Evolutionary conservation across 805 yeast genomes (phyloP).

Genomic region (Gaillardinia entomophila): DNA sequence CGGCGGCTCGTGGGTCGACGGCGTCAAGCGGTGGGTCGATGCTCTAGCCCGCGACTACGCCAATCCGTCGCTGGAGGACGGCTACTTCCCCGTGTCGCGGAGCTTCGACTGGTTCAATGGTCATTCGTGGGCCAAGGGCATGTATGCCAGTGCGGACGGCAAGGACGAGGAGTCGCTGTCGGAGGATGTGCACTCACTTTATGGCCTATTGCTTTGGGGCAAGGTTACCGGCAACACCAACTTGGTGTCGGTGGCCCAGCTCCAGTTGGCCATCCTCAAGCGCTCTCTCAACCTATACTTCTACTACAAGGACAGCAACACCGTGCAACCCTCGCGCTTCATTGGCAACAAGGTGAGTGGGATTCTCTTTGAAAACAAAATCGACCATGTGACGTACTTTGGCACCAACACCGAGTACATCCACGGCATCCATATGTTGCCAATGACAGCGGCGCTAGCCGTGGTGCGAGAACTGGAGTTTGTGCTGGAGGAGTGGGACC

Average conservation of each 20-base stretch:
- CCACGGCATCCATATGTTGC: slow-evolving; percentile 78
- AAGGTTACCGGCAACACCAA: slow-evolving; percentile 44
- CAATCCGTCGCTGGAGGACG: slow-evolving; percentile 49
- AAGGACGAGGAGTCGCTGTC: slow-evolving; percentile 67
- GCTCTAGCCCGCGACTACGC: slow-evolving; percentile 61
- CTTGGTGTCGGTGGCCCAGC: slow-evolving; percentile 50
- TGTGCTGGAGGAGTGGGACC: slow-evolving; percentile 8
- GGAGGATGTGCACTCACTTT: slow-evolving; percentile 66
- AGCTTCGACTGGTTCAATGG: slow-evolving; percentile 69
- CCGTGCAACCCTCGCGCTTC: slow-evolving; percentile 45
- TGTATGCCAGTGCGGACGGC: slow-evolving; percentile 59
- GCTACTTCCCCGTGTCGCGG: slow-evolving; percentile 58
- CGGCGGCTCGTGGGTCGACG: slow-evolving; percentile 49
- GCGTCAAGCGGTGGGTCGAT: slow-evolving; percentile 53
- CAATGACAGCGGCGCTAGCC: slow-evolving; percentile 58
- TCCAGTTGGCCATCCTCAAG: slow-evolving; percentile 53
- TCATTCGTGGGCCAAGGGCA: slow-evolving; percentile 72
- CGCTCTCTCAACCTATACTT: slow-evolving; percentile 53
- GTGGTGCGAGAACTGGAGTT: slow-evolving; percentile 47
- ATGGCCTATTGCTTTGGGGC: slow-evolving; percentile 70
- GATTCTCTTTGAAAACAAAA: slow-evolving; percentile 64
- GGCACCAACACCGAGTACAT: slow-evolving; percentile 56
- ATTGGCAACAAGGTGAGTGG: slow-evolving; percentile 61
- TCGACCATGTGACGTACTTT: slow-evolving; percentile 69
- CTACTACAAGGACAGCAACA: slow-evolving; percentile 38